phyloP scores from a whole-genome alignment of 805 yeast species.

The Myxozyma kluyveri region DNA sequence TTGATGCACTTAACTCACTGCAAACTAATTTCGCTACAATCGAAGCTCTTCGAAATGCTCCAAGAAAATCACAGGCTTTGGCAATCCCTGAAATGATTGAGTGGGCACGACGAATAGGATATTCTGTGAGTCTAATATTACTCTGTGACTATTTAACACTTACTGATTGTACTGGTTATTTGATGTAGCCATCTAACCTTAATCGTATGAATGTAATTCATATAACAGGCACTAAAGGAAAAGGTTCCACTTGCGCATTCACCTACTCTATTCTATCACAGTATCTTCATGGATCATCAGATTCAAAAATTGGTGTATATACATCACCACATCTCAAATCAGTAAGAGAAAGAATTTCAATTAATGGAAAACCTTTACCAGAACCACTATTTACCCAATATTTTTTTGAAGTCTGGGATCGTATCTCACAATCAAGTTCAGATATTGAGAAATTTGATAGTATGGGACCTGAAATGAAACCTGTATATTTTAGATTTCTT shows the following conservation, averaged over 20 bases:
- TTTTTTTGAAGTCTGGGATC: slow-evolving; percentile 93
- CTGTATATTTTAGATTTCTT: slow-evolving; percentile 88
- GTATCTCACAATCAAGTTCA: slow-evolving; percentile 51
- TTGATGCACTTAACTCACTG: slow-evolving; percentile 73
- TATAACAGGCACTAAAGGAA: slow-evolving; percentile 97
- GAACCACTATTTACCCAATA: slow-evolving; percentile 80
- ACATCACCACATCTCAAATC: slow-evolving; percentile 94
- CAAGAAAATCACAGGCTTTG: slow-evolving; percentile 53
- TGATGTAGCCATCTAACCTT: slow-evolving; percentile 53
- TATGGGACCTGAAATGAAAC: slow-evolving; percentile 70
- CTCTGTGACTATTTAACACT: slow-evolving; percentile 29
- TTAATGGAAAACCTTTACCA: slow-evolving; percentile 79
- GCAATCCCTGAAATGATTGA: slow-evolving; percentile 83
- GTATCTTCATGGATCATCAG: slow-evolving; percentile 42
- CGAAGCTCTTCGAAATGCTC: slow-evolving; percentile 75
- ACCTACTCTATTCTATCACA: slow-evolving; percentile 74
- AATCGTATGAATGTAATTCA: slow-evolving; percentile 78
- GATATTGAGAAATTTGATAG: slow-evolving; percentile 63
- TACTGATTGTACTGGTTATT: background rate
- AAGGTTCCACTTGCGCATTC: slow-evolving; percentile 97
- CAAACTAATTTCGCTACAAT: slow-evolving; percentile 91
- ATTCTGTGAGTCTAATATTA: slow-evolving; percentile 35
- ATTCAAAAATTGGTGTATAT: slow-evolving; percentile 75
- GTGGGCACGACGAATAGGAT: slow-evolving; percentile 71
- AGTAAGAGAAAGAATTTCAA: slow-evolving; percentile 86